Conservation (phyloP, 2,329 filamentous ascomycete genomes). For the Curvularia spicifera region DNA sequence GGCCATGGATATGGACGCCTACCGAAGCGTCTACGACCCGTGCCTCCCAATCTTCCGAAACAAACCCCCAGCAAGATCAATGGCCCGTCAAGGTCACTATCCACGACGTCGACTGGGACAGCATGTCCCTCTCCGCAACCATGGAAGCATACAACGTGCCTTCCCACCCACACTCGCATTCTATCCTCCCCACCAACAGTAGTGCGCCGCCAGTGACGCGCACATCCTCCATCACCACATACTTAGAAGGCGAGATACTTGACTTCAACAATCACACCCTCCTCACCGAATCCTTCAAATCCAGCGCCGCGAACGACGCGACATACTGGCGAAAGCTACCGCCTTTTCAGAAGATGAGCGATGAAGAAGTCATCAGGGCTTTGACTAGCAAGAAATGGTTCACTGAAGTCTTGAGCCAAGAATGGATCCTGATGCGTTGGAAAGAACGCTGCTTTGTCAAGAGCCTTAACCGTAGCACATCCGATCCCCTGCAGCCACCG, state of each 20-base stretch:
- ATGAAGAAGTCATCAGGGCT: slow-evolving; percentile 52
- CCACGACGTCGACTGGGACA: slow-evolving; percentile 65
- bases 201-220: slow-evolving; percentile 31
- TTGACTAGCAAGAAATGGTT: slow-evolving; percentile 52
- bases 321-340: slow-evolving; percentile 58
- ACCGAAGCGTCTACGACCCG: slow-evolving; percentile 39
- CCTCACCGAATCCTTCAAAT: slow-evolving; percentile 58
- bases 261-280: slow-evolving; percentile 62
- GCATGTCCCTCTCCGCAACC: slow-evolving; percentile 69
- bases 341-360: slow-evolving; percentile 50
- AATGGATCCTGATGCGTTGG: slow-evolving; percentile 65
- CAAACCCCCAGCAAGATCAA: slow-evolving; percentile 57
- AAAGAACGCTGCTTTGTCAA: slow-evolving; percentile 61
- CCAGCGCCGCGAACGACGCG: slow-evolving; percentile 54
- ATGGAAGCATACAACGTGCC: slow-evolving; percentile 75
- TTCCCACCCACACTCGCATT: slow-evolving; percentile 48
- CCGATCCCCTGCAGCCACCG: slow-evolving; percentile 23
- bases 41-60: slow-evolving; percentile 25
- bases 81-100: slow-evolving; percentile 73
- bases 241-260: slow-evolving; percentile 72
- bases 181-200: slow-evolving; percentile 30
- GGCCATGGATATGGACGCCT: slow-evolving; percentile 50
- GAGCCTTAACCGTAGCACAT: slow-evolving; percentile 31
- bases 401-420: slow-evolving; percentile 46
- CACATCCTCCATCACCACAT: slow-evolving; percentile 64